phyloP scores from a whole-genome alignment of 2,329 filamentous ascomycete genomes.

The Fusarium sp. region DNA sequence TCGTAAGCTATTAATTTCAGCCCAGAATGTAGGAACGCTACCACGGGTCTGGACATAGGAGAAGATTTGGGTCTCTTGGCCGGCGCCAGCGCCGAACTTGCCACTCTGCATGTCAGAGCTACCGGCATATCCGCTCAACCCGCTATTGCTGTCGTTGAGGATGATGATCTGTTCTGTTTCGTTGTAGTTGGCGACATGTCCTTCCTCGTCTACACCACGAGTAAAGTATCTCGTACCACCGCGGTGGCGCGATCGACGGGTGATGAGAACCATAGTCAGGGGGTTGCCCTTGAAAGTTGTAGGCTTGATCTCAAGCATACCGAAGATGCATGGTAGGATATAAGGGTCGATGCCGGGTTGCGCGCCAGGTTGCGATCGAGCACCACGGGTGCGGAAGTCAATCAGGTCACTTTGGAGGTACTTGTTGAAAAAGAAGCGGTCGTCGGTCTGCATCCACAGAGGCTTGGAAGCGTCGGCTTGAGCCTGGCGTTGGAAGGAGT shows the following conservation, averaged over 20 bases:
- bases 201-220: conserved; percentile 91
- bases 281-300: conserved; percentile 88
- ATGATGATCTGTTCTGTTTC: conserved; percentile 96
- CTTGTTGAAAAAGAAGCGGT: conserved; percentile 99
- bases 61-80: conserved; percentile 87
- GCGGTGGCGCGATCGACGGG: conserved; percentile 87
- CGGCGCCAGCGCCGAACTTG: conserved; percentile 70
- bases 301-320: conserved; percentile 91
- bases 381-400: conserved; percentile 80
- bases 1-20: conserved; percentile 92
- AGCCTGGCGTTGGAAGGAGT: conserved; percentile 94
- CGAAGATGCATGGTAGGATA: conserved; percentile 95
- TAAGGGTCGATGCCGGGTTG: conserved; percentile 89
- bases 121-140: conserved; percentile 84
- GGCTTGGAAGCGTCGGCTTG: conserved; percentile 79
- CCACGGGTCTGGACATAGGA: conserved; percentile 97
- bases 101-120: conserved; percentile 83
- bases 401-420: conserved; percentile 94
- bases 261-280: conserved; percentile 89
- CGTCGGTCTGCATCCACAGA: conserved; percentile 92
- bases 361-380: conserved; percentile 74
- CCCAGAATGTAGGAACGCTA: conserved; percentile 96
- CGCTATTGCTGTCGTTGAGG: conserved; percentile 84
- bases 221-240: conserved; percentile 96
- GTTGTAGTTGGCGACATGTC: conserved; percentile 98